A percentile compares a stretch with the other conserved stretches of the same genome.
Evolutionary conservation across 2,329 filamentous ascomycete genomes (phyloP).

Genomic region (Colletotrichum tamarilloi): DNA sequence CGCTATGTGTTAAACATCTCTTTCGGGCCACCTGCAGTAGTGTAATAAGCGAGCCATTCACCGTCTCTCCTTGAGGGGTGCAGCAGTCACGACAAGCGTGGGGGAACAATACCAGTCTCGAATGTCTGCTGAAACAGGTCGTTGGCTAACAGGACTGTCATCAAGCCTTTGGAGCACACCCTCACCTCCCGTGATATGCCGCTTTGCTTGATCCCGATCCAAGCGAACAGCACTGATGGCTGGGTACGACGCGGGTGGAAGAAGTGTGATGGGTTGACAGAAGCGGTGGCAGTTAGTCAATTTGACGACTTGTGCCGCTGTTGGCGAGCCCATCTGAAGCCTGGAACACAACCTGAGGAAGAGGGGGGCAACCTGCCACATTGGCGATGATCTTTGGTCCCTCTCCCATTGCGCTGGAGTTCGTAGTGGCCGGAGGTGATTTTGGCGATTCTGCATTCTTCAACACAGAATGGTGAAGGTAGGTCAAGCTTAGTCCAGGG

Average conservation of each 20-base stretch:
- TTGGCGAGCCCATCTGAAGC: not conserved
- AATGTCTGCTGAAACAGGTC: slow-evolving; percentile 25
- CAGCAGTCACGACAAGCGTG: slow-evolving; percentile 15
- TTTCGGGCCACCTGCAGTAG: slow-evolving; percentile 32
- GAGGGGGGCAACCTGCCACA: not conserved
- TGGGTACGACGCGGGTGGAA: slow-evolving; percentile 16
- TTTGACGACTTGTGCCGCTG: not conserved
- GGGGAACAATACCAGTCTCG: slow-evolving; percentile 8
- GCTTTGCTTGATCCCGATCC: slow-evolving; percentile 1
- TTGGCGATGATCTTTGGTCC: not conserved
- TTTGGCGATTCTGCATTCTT: not conserved
- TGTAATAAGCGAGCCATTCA: slow-evolving; percentile 32
- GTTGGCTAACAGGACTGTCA: slow-evolving; percentile 29
- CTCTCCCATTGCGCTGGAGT: not conserved
- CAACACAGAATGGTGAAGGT: not conserved
- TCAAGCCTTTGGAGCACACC: slow-evolving; percentile 14
- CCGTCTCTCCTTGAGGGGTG: not conserved
- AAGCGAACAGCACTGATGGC: slow-evolving; percentile 10
- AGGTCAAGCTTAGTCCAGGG: not conserved
- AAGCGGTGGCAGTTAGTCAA: slow-evolving; percentile 16
- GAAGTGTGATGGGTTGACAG: not conserved
- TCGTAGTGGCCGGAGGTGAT: not conserved
- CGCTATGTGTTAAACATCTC: slow-evolving; percentile 3
- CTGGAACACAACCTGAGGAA: not conserved
- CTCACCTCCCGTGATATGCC: slow-evolving; percentile 14